Conservation (phyloP, 2,329 filamentous ascomycete genomes). For the Cladosporium sp. region DNA sequence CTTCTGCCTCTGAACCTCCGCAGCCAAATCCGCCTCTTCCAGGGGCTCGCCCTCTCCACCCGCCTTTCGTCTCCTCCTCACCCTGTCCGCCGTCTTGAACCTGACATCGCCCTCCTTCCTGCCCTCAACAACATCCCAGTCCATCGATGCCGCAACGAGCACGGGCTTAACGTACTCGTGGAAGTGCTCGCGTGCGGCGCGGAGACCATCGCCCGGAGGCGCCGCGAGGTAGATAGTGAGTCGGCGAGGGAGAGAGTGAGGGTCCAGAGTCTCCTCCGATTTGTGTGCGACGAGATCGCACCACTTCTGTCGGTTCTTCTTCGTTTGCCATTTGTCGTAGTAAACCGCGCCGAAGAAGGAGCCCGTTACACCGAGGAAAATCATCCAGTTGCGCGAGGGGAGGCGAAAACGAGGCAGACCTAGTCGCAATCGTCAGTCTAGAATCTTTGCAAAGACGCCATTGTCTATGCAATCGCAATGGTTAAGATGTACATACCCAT, state of each 20-base stretch:
- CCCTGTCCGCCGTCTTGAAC: constrained; percentile 78
- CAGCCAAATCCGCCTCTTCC: constrained; percentile 46
- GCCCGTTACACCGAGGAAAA: constrained; percentile 78
- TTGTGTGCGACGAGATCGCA: constrained; percentile 78
- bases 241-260: constrained; percentile 71
- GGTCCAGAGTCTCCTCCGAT: constrained; percentile 66
- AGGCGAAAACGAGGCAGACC: constrained; percentile 82
- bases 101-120: constrained; percentile 88
- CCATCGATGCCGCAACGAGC: constrained; percentile 79
- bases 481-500: constrained; percentile 45
- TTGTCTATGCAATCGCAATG: not conserved
- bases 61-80: constrained; percentile 62
- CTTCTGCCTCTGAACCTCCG: constrained; percentile 60
- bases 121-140: constrained; percentile 95
- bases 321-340: constrained; percentile 91
- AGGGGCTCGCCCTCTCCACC: constrained; percentile 48
- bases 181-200: constrained; percentile 87
- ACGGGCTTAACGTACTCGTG: constrained; percentile 94
- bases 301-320: constrained; percentile 80
- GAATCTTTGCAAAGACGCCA: too few species aligned
- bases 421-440: constrained; percentile 26
- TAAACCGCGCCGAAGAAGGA: constrained; percentile 75
- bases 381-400: constrained; percentile 95
- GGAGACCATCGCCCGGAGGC: constrained; percentile 79
- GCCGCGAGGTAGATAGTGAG: constrained; percentile 81